A percentile compares a stretch with the other conserved stretches of the same genome.
phyloP scores from a whole-genome alignment of 1,284 basidiomycete species.

The Leccinum insolens region DNA sequence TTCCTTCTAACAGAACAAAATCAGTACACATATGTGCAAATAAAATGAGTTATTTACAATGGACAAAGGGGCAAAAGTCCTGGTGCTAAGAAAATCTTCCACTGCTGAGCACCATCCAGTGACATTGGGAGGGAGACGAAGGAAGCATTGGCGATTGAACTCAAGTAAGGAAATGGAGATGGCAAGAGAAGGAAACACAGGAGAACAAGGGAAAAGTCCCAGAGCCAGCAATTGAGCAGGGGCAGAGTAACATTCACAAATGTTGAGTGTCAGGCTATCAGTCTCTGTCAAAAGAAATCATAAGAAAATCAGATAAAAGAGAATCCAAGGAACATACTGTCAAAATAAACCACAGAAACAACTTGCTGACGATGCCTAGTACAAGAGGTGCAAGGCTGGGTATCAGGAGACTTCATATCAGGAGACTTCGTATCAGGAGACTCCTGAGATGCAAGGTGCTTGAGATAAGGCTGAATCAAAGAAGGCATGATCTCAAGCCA shows the following conservation, averaged over 20 bases:
- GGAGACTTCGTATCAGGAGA: too few species aligned
- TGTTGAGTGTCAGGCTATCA: neutral
- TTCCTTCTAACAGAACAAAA: neutral
- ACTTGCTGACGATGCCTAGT: neutral
- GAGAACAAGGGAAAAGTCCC: neutral
- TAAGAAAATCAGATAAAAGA: neutral
- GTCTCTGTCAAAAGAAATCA: neutral
- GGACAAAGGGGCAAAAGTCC: neutral
- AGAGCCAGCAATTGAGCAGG: neutral
- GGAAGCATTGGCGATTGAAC: neutral
- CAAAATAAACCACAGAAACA: neutral
- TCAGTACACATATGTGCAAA: neutral
- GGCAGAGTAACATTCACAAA: neutral
- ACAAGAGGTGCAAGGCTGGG: neutral
- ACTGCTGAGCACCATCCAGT: neutral
- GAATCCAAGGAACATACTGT: neutral
- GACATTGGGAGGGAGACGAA: neutral
- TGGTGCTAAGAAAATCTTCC: neutral
- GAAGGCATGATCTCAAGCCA: neutral
- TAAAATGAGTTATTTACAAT: neutral
- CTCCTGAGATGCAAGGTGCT: neutral
- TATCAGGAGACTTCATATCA: too few species aligned
- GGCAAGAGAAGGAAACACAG: neutral
- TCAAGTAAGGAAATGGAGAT: neutral
- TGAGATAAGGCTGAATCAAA: neutral